These are phyloP conservation scores for Dissophora ornata DNA, from an alignment of 192 early-diverging fungal genomes.

Conservation along the genomic window DNA sequence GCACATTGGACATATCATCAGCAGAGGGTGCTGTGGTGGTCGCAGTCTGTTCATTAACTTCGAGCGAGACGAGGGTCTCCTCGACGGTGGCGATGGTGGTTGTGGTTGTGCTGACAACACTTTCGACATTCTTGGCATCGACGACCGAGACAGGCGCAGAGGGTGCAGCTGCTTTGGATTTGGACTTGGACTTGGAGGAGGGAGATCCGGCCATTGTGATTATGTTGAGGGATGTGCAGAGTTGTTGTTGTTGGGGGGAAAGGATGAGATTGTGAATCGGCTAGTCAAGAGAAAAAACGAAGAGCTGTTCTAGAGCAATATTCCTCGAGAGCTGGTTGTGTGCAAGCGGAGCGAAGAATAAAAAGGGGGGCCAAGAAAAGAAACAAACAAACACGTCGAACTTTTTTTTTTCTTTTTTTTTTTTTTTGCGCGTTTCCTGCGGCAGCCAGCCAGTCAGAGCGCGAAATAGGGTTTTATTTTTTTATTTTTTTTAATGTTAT, in stretches of 20 bases:
- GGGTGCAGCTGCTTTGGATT: constrained; percentile 6
- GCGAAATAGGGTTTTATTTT: not conserved
- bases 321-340: too few relatives aligned
- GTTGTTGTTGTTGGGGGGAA: not conserved
- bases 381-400: too few relatives aligned
- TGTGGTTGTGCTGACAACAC: constrained; percentile 21
- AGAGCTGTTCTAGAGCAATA: too few relatives aligned
- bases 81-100: constrained; percentile 20
- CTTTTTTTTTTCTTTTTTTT: too few relatives aligned
- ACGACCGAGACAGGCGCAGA: not conserved
- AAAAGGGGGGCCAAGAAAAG: too few relatives aligned
- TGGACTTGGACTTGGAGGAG: not conserved
- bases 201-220: constrained; percentile 20
- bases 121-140: constrained; percentile 8
- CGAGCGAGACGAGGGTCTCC: not conserved
- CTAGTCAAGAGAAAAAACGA: too few relatives aligned
- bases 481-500: not conserved
- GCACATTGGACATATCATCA: not conserved
- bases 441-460: too few relatives aligned
- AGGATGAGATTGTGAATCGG: too few relatives aligned
- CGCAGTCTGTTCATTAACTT: not conserved
- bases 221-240: not conserved
- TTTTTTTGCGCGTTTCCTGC: too few relatives aligned
- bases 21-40: not conserved
- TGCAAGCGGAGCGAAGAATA: too few relatives aligned